Evolutionary conservation across 202 grass and related monocot genomes (phyloP).

Genomic region (Tripidium arundinaceum): DNA sequence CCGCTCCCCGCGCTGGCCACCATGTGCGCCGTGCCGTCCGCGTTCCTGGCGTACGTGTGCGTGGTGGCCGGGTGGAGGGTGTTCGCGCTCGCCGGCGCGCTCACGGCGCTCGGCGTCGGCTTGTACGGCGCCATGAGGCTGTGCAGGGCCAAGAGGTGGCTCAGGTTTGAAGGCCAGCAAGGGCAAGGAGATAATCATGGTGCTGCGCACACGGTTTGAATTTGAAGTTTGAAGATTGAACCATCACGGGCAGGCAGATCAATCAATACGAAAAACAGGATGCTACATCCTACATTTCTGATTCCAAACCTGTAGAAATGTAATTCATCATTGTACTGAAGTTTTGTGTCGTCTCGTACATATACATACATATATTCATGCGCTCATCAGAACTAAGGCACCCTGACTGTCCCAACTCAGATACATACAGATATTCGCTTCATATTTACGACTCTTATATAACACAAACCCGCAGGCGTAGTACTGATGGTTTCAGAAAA

Average conservation of each 20-base stretch:
- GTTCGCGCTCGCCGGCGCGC: not conserved
- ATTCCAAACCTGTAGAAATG: not conserved
- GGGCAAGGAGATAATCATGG: not conserved
- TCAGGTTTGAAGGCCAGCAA: slow-evolving; percentile 24
- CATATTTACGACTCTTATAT: slow-evolving; percentile 13
- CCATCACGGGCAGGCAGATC: not conserved
- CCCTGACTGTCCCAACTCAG: not conserved
- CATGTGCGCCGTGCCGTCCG: slow-evolving; percentile 45
- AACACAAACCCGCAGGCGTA: not conserved
- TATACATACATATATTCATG: not conserved
- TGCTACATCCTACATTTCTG: not conserved
- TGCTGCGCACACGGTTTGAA: not conserved
- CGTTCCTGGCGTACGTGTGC: slow-evolving; percentile 39
- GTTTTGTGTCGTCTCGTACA: not conserved
- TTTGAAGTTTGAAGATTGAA: not conserved
- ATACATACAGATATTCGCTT: not conserved
- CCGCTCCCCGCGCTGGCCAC: slow-evolving; percentile 17
- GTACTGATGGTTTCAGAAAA: not conserved
- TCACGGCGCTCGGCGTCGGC: slow-evolving; percentile 27
- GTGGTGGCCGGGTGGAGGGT: slow-evolving; percentile 34
- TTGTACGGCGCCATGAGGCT: slow-evolving; percentile 37
- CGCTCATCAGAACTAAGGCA: not conserved
- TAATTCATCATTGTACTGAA: not conserved
- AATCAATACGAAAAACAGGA: too few species aligned
- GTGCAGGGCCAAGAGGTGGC: slow-evolving; percentile 38